A percentile compares a stretch with the other conserved stretches of the same genome.
Evolutionary conservation across 2,329 filamentous ascomycete species (phyloP).

Genomic region (Fusarium floridanum): DNA sequence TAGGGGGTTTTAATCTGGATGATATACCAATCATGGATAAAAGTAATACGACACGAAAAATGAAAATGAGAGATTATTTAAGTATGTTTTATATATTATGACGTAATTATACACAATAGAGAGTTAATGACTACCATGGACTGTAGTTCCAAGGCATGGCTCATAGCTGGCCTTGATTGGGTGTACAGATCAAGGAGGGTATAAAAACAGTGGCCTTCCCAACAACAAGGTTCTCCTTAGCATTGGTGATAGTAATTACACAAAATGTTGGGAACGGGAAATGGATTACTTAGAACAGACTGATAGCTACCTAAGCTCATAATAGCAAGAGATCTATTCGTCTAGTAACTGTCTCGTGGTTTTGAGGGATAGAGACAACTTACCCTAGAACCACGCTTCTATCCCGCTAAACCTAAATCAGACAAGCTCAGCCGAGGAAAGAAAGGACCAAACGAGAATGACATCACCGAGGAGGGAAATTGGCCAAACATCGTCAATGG

Average conservation of each 20-base stretch:
- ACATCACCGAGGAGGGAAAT: neutral
- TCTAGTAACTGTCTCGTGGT: neutral
- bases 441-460: neutral
- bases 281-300: neutral
- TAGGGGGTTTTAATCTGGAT: too few relatives aligned
- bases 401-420: neutral
- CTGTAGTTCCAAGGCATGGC: too few relatives aligned
- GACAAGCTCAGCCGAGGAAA: neutral
- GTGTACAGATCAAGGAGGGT: too few relatives aligned
- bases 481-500: neutral
- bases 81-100: neutral
- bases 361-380: neutral
- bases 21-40: neutral
- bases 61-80: neutral
- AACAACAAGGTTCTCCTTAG: neutral
- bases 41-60: neutral
- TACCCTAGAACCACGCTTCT: neutral
- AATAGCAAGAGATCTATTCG: neutral
- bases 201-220: too few relatives aligned
- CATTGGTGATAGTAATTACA: fast-evolving
- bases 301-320: neutral
- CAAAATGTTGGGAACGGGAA: fast-evolving
- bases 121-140: neutral
- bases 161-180: too few relatives aligned
- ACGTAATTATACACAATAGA: neutral